Evolutionary conservation across 805 yeast species (phyloP).

Genomic region (Komagataella ulmi): DNA sequence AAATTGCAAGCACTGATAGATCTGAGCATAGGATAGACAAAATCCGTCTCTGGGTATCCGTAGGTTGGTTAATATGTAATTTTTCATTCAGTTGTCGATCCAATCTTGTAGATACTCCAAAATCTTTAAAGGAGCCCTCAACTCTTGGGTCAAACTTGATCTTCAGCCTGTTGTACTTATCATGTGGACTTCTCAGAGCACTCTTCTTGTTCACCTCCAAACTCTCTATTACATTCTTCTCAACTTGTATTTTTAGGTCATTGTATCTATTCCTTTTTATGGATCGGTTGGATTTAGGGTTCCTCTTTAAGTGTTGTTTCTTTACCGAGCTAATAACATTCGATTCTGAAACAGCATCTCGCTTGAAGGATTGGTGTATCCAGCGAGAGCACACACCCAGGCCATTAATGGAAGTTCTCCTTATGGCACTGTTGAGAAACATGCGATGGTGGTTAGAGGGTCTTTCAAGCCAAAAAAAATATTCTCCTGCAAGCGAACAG

Average conservation of each 20-base stretch:
- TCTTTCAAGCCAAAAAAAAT: neutral
- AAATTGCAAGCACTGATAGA: conserved; percentile 17
- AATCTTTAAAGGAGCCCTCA: conserved; percentile 8
- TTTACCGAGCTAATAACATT: neutral
- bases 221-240: neutral
- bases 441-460: neutral
- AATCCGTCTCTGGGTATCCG: conserved; percentile 16
- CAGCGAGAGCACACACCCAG: neutral
- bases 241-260: neutral
- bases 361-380: neutral
- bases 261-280: neutral
- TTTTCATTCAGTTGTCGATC: conserved; percentile 3
- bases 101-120: conserved; percentile 3
- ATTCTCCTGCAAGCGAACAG: neutral
- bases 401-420: neutral
- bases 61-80: conserved; percentile 8
- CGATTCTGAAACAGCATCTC: neutral
- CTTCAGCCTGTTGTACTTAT: neutral
- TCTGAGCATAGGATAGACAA: conserved; percentile 12
- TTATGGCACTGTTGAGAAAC: neutral
- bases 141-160: conserved; percentile 4
- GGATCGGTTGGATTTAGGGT: neutral
- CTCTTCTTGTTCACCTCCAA: neutral
- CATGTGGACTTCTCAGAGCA: neutral
- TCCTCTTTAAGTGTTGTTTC: neutral